Conservation (phyloP, 129 eudicot genomes). For the Pittosporum tobira region DNA sequence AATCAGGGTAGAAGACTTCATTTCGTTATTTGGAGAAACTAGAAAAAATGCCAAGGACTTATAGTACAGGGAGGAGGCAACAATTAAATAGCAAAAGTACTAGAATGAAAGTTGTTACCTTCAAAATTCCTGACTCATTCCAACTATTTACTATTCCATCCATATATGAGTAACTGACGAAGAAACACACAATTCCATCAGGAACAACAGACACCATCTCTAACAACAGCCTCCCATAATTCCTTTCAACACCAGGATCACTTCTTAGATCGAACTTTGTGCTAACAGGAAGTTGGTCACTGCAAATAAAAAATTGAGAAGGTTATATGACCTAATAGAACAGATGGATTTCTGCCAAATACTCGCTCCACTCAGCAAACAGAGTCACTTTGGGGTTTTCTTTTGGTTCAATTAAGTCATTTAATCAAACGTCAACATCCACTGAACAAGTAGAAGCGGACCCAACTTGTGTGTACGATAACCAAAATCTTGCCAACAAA, state of each 20-base stretch:
- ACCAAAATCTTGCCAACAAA: no score
- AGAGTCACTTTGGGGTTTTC: no score
- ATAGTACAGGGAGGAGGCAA: not conserved
- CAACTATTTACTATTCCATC: conserved; percentile 97
- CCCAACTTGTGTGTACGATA: no score
- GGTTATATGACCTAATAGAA: not conserved
- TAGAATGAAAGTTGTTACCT: conserved; percentile 33
- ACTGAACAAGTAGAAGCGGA: no score
- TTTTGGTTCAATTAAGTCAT: not conserved
- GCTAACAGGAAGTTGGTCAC: conserved; percentile 99
- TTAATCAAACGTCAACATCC: not conserved
- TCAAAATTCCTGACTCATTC: conserved; percentile 89
- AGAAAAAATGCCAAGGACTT: not conserved
- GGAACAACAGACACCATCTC: conserved; percentile 99
- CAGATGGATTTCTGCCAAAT: not conserved
- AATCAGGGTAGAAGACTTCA: not conserved
- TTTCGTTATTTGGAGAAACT: conserved; percentile 1
- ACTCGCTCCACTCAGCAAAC: no score
- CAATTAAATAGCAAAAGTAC: not conserved
- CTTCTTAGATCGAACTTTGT: conserved; percentile 91
- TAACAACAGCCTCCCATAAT: conserved; percentile 89
- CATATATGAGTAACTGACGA: conserved; percentile 97
- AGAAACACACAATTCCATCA: conserved; percentile 97
- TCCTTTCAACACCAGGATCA: conserved; percentile 96
- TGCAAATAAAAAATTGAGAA: conserved; percentile 24